Conservation (phyloP, 208 protist species). For the Crithidia thermophila region DNA sequence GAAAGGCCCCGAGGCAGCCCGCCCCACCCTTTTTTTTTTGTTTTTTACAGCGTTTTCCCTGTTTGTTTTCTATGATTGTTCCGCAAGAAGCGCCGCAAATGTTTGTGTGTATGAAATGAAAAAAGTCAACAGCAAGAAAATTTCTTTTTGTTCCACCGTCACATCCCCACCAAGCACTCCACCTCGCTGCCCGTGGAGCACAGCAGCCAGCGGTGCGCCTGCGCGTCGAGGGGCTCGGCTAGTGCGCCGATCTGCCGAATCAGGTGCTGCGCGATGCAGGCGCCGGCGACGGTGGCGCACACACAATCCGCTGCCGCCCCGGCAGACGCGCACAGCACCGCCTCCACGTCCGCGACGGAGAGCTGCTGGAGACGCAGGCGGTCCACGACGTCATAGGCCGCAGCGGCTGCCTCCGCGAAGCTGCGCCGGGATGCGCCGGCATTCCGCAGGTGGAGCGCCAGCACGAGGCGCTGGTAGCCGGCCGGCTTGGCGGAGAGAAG, state of each 20-base stretch:
- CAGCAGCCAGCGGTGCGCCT: conserved; percentile 28
- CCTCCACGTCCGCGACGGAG: conserved; percentile 24
- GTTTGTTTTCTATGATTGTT: no score
- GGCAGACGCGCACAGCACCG: not conserved
- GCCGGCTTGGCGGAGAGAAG: conserved; percentile 30
- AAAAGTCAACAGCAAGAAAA: not conserved
- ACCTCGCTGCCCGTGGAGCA: conserved; percentile 19
- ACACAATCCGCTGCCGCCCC: conserved; percentile 20
- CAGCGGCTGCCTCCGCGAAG: conserved; percentile 14
- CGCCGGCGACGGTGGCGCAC: conserved; percentile 43
- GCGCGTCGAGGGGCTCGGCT: conserved; percentile 1
- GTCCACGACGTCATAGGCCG: conserved; percentile 28
- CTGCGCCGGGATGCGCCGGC: not conserved
- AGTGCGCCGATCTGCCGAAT: conserved; percentile 30
- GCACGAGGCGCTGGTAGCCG: conserved; percentile 36
- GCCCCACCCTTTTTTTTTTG: conserved; percentile 18
- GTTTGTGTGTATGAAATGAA: not conserved
- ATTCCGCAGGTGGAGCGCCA: conserved; percentile 35
- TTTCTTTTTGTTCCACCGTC: not conserved
- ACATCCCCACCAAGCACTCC: conserved; percentile 33
- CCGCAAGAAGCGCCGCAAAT: no score
- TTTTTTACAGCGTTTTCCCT: no score
- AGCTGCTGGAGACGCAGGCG: conserved; percentile 38
- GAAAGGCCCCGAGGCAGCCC: no score
- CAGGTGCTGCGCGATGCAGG: conserved; percentile 50